A percentile compares a stretch with the other conserved stretches of the same genome.
phyloP scores from a whole-genome alignment of 2,329 filamentous ascomycete genomes.

The Fusarium sororula region DNA sequence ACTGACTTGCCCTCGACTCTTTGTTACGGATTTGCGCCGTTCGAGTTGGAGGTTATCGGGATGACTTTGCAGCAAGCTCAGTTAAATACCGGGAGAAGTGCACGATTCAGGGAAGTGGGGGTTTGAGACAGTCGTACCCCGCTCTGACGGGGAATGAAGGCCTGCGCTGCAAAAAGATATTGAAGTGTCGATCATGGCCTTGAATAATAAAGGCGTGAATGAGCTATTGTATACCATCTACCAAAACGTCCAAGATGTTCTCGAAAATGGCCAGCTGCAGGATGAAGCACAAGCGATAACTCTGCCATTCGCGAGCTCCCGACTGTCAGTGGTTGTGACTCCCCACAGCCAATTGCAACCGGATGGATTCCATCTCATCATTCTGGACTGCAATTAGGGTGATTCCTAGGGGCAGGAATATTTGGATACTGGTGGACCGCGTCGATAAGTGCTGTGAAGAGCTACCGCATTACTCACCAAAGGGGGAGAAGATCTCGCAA shows the following conservation, averaged over 20 bases:
- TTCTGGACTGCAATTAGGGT: too few species aligned
- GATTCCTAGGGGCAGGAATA: too few species aligned
- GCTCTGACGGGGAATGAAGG: not conserved
- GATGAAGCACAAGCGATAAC: not conserved
- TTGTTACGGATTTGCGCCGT: too few species aligned
- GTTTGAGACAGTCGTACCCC: not conserved
- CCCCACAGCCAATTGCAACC: not conserved
- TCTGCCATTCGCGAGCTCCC: not conserved
- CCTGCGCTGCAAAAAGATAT: not conserved
- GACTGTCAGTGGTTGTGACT: not conserved
- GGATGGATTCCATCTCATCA: too few species aligned
- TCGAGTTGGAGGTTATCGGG: not conserved
- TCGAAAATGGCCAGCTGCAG: not conserved
- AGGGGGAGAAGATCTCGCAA: too few species aligned
- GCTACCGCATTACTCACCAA: too few species aligned
- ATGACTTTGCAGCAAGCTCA: not conserved
- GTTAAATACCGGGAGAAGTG: not conserved
- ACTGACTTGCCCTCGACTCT: too few species aligned
- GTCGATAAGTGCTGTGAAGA: too few species aligned
- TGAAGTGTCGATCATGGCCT: not conserved
- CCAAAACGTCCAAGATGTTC: not conserved
- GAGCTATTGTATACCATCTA: not conserved
- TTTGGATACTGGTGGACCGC: too few species aligned
- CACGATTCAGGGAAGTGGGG: not conserved
- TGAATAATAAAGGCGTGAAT: not conserved